Evolutionary conservation across 805 yeast genomes (phyloP), one percentile per base, ranked within the genome.

Genomic region (Metschnikowia proteae): DNA sequence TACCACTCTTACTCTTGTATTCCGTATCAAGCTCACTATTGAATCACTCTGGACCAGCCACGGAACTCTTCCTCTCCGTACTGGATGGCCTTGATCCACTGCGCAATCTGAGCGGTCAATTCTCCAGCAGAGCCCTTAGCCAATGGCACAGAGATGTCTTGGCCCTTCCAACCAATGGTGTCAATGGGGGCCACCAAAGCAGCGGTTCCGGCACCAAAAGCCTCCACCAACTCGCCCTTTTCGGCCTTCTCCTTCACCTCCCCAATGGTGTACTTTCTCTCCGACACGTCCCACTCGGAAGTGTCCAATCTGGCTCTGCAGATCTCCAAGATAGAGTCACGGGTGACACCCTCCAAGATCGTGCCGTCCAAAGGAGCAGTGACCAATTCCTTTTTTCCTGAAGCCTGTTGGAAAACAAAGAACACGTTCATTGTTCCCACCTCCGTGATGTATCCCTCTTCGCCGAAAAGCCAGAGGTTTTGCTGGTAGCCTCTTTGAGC

Each of bases 301-400:
- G 84, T 74, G 58, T 83, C 81, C 56, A 92, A 80, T 62, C 82
- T 84, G 59, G 81, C 85, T 68, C 87, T 84, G 45, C 94, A 87
- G 53, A 92, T 77, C 36, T 77, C 72, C 58, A 92, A 75, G 50
- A 92, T 78, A 10, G 97, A 89, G 66, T 87, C 96, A 74, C 99
- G 84, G 44, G 97, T 90, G 61, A 92, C 95, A 75, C 99, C 99
- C 68, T 88, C 96, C 62, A 92, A 81, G 62, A 92, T 92, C 54
- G 97, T 92, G 58, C 99, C 99, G 63, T 94, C 98, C 58, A 94
- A 77, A 53, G 99, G 98, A 55, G 97, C 96, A 54, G 99, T 92
- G 43, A 82, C 96, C 58, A 92, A 79, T 74, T 92, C 98, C 64
- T 86, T 87, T 71, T 84, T 87, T 51, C 96, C 97, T 33, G 84